Conservation (phyloP, 2,329 filamentous ascomycete species). For the Phialocephala subalpina region DNA sequence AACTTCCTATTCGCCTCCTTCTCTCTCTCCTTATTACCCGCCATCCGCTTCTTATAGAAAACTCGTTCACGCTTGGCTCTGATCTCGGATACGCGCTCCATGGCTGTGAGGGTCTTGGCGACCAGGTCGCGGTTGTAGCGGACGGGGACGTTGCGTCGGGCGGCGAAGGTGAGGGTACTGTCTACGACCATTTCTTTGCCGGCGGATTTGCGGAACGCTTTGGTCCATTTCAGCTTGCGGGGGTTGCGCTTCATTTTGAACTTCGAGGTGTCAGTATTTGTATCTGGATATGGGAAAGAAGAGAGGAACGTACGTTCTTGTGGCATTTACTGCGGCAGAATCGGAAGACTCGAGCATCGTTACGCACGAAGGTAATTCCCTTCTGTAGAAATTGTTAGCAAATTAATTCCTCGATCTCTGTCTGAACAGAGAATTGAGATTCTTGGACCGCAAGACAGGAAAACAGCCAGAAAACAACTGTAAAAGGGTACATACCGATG, state of each 20-base stretch:
- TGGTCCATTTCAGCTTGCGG: constrained; percentile 96
- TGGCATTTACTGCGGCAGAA: constrained; percentile 64
- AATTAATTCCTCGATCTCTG: background rate
- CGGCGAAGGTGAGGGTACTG: constrained; percentile 89
- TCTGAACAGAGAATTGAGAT: background rate
- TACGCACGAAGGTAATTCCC: constrained; percentile 55
- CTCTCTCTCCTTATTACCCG: constrained; percentile 85
- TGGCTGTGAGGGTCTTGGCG: constrained; percentile 86
- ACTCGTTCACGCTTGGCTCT: constrained; percentile 82
- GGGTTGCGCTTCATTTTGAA: constrained; percentile 99
- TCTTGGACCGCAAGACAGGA: background rate
- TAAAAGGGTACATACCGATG: constrained; percentile 46
- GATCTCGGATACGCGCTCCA: constrained; percentile 91
- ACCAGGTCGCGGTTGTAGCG: constrained; percentile 96
- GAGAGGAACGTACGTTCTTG: constrained; percentile 38
- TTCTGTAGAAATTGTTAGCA: constrained; percentile 45
- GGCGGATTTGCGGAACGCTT: constrained; percentile 84
- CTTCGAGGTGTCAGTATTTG: constrained; percentile 44
- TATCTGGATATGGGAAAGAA: background rate
- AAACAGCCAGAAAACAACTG: background rate
- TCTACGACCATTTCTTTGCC: constrained; percentile 94
- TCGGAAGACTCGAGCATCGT: constrained; percentile 58
- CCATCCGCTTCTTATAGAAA: constrained; percentile 95
- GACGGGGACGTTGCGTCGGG: constrained; percentile 91
- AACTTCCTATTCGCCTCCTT: constrained; percentile 83